These are phyloP conservation scores for Euclidium syriacum DNA, from an alignment of 345 rosid genomes.

Conservation along the genomic window DNA sequence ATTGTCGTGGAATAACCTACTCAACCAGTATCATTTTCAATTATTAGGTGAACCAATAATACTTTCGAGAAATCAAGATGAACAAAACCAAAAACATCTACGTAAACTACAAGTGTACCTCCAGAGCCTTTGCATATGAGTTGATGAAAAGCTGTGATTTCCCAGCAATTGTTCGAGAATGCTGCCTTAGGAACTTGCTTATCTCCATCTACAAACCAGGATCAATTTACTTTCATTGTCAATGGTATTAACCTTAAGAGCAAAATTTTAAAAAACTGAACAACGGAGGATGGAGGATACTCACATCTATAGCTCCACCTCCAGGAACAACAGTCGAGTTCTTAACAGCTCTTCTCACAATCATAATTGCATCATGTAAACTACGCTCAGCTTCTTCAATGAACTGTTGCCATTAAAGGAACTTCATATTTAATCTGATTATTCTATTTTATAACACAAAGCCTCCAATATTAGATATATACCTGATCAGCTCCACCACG, in stretches of 20 bases:
- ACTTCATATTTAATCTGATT: background rate
- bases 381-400: constrained; percentile 99
- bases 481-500: constrained; percentile 99
- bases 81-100: background rate
- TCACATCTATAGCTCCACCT: constrained; percentile 99
- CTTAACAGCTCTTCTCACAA: constrained; percentile 92
- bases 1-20: constrained; percentile 94
- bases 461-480: constrained; percentile 9
- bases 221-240: constrained; percentile 13
- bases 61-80: background rate
- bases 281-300: constrained; percentile 18
- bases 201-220: constrained; percentile 83
- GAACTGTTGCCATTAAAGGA: constrained; percentile 54
- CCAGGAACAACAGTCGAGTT: constrained; percentile 99
- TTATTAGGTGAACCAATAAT: background rate
- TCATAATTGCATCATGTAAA: constrained; percentile 99
- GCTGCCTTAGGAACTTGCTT: constrained; percentile 84
- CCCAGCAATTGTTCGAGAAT: constrained; percentile 94
- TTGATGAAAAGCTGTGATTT: constrained; percentile 93
- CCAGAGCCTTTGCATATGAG: constrained; percentile 96
- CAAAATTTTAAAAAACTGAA: background rate
- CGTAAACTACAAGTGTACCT: constrained; percentile 46
- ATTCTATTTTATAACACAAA: background rate
- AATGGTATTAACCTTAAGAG: background rate
- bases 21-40: background rate